Evolutionary conservation across 2,329 filamentous ascomycete genomes (phyloP), one percentile per base, ranked within the genome.

Genomic region (Gyromitra esculenta): DNA sequence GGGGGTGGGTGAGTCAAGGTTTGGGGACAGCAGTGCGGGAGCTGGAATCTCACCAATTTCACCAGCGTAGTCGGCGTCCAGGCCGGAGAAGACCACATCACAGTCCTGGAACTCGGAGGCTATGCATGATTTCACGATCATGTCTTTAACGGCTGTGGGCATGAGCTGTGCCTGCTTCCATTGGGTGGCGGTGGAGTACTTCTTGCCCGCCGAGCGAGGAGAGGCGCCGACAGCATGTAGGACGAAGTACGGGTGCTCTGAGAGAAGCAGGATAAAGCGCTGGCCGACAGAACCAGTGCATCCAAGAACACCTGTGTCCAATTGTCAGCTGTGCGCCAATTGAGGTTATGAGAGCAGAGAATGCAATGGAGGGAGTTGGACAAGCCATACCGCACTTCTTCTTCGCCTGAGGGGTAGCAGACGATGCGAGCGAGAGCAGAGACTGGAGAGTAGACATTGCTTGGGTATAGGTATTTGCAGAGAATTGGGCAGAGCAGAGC

Each of bases 221-320:
- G 94, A 97, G 45, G 96, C 96, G 79, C 96, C 96, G 64, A 98
- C 89, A 75, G 94, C 94, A 79, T 96, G 91, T 74, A 98, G 90
- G 79, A 90, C 89, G 81, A 98, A 92, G 84, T 92, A 89, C 15
- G 95, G 94, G 85, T 98, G 95, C 70, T 93, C 88, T 57, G 92
- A 91, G 78, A 98, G 91, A 67, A 98, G 89, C 43, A 97, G 90
- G 83, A 98, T 96, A 84, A 98, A 98, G 82, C 96, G 91, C 85
- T 97, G 94, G 81, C 95, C 95, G 13, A 98, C 95, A 45, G 94
- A 96, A 82, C 96, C 96, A 41, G 95, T 98, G 84, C 91, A 93
- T 81, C 95, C 94, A 73, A 97, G 89, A 74, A 97, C 93, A 83
- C 89, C 89, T 77, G 45, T 11, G 91, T 59, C 45, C 63, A 13